Conservation (phyloP, 306 rosid genomes). For the Dalbergia cultrata region DNA sequence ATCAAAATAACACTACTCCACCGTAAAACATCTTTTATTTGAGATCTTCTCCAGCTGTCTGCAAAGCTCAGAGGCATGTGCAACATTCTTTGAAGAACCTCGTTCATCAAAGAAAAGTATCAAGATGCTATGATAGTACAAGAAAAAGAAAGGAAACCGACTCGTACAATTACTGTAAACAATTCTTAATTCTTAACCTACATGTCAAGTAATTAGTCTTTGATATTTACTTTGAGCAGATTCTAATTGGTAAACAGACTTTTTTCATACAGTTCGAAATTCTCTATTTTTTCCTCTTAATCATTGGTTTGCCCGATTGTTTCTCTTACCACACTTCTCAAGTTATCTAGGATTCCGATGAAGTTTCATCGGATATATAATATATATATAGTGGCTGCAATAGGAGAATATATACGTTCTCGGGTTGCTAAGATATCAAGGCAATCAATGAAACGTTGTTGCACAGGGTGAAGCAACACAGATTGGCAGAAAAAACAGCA, state of each 20-base stretch:
- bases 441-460: conserved; percentile 7
- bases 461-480: background rate
- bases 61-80: conserved; percentile 17
- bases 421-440: background rate
- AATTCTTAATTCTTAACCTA: conserved; percentile 56
- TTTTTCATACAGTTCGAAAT: background rate
- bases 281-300: background rate
- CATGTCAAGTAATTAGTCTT: conserved; percentile 45
- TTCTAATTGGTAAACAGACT: background rate
- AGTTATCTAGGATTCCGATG: conserved; percentile 57
- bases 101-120: conserved; percentile 19
- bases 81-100: conserved; percentile 18
- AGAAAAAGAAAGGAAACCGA: background rate
- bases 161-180: background rate
- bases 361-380: background rate
- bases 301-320: background rate
- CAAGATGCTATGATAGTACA: background rate
- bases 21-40: too few relatives aligned
- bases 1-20: too few relatives aligned
- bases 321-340: conserved; percentile 48
- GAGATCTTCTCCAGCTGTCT: too few relatives aligned
- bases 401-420: background rate
- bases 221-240: conserved; percentile 39
- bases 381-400: background rate
- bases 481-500: background rate